Evolutionary conservation across 2,329 filamentous ascomycete genomes (phyloP), one percentile per base, ranked within the genome.

Genomic region (Phialophora verrucosa): DNA sequence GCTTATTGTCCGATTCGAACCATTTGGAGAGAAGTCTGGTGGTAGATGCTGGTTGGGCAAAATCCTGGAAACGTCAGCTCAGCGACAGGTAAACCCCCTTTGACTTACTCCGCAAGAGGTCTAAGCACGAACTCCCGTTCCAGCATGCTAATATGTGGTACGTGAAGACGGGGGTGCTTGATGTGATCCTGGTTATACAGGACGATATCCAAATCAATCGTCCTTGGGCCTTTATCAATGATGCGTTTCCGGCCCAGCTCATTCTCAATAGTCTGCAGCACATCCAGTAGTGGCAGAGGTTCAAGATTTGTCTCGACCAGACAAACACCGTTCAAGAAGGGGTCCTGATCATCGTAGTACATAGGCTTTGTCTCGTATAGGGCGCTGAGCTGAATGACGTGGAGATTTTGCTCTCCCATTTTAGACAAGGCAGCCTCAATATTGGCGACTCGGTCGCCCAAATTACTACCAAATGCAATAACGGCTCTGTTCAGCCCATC

Each of bases 291-390:
- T 51, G 88, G 84, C 51, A 94, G 80, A 0, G 95, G 93, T 20
- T 85, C 84, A 11, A 97, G 80, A 2, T 83, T 84, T 4, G 95
- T 98, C 79, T 92, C 89, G 58, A 97, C 87, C 92, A 97, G 71
- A 20, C 44, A 72, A 29, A 89, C 93, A 23, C 93, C 95, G 76
- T 99, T 99, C 56, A 97, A 82, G 75, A 99, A 99, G 32, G 87
- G 86, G 69, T 89, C 88, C 77, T 99, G 95, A 69, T 97, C 90
- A 69, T 91, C 82, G 70, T 97, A 91, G 78, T 99, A 99, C 95
- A 99, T 99, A 25, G 95, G 92, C 73, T 92, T 88, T 3, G 94
- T 99, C 81, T 98, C 93, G 86, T 95, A 99, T 2, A 99, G 83
- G 68, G 88, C 90, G 77, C 94, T 98, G 0, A 94, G 97, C 73